Conservation (phyloP, 345 rosid genomes). For the Acer negundo region DNA sequence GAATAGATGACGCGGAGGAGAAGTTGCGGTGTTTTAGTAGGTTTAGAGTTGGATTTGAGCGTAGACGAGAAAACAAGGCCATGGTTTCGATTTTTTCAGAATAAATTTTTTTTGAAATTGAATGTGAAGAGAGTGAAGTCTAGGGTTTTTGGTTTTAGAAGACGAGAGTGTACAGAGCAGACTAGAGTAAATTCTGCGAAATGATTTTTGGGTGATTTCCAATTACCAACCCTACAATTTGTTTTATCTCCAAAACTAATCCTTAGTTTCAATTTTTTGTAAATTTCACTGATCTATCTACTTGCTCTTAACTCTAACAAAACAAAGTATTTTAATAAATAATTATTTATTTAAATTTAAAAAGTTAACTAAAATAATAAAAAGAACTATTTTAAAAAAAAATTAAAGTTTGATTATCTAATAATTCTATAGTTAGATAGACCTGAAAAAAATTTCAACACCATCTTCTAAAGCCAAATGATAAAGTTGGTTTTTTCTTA, state of each 20-base stretch:
- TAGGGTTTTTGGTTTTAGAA: conserved; percentile 28
- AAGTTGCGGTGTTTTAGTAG: conserved; percentile 25
- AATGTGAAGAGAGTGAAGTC: conserved; percentile 1
- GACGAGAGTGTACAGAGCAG: neutral
- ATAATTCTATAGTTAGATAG: no score
- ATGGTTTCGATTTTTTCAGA: conserved; percentile 14
- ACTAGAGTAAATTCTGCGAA: neutral
- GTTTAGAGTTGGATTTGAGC: conserved; percentile 26
- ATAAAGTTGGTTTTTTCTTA: no score
- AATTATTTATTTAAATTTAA: no score
- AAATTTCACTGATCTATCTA: neutral
- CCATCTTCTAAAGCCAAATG: no score
- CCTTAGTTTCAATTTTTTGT: neutral
- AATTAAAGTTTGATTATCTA: no score
- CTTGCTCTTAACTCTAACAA: no score
- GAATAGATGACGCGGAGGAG: conserved; percentile 41
- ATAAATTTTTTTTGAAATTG: no score
- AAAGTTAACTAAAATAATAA: no score
- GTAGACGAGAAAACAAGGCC: conserved; percentile 54
- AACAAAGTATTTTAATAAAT: no score
- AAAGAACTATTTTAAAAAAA: no score
- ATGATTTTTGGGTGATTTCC: neutral
- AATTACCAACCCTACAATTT: neutral
- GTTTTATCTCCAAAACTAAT: neutral
- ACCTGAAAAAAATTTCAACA: no score